These are phyloP conservation scores for Malus fusca DNA, from an alignment of 306 rosid genomes.

Conservation along the genomic window DNA sequence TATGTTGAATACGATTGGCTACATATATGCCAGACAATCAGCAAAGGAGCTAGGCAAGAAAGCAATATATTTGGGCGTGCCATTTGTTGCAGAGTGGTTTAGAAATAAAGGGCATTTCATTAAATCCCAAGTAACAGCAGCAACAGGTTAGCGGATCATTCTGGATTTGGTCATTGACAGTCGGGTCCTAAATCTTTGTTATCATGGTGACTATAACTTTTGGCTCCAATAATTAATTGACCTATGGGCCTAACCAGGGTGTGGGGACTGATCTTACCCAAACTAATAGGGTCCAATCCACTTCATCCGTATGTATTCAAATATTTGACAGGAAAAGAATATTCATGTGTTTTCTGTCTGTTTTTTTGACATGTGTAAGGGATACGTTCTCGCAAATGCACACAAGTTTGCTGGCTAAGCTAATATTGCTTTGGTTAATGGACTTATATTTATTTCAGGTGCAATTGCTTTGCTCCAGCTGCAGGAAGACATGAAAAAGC, in stretches of 20 bases:
- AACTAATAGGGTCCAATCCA: not conserved
- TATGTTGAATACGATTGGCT: slow-evolving; percentile 95
- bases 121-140: slow-evolving; percentile 97
- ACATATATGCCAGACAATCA: slow-evolving; percentile 89
- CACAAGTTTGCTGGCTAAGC: not conserved
- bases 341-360: not conserved
- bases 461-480: slow-evolving; percentile 94
- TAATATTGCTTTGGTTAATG: slow-evolving; percentile 3
- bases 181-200: not conserved
- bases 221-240: not conserved
- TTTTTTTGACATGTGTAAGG: not conserved
- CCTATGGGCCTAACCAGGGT: not conserved
- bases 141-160: slow-evolving; percentile 63
- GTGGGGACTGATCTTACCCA: not conserved
- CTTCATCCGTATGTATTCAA: not conserved
- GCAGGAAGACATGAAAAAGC: slow-evolving; percentile 97
- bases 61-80: slow-evolving; percentile 91
- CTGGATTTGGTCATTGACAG: slow-evolving; percentile 3
- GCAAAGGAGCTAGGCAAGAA: slow-evolving; percentile 98
- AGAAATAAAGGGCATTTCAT: slow-evolving; percentile 97
- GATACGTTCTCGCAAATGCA: not conserved
- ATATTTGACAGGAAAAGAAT: slow-evolving; percentile 3
- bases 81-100: slow-evolving; percentile 97
- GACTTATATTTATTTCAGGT: slow-evolving; percentile 40
- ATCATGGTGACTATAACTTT: slow-evolving; percentile 1